These are phyloP conservation scores for Russula griseocarnosa DNA, from an alignment of 768 basidiomycete genomes.

Conservation along the genomic window DNA sequence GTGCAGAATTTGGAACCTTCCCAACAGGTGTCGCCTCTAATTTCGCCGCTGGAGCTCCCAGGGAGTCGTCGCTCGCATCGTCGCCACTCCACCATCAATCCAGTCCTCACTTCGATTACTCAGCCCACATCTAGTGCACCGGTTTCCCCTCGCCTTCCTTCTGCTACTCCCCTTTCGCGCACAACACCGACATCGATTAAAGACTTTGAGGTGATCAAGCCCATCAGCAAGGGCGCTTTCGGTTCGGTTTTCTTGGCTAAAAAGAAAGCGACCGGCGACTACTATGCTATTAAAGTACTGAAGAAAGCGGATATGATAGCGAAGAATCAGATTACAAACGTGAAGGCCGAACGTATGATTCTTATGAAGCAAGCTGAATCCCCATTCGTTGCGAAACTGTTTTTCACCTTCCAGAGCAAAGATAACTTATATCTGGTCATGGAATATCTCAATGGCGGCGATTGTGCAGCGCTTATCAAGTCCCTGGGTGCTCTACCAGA, in stretches of 20 bases:
- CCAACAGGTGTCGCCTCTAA: conserved; percentile 64
- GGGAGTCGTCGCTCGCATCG: conserved; percentile 56
- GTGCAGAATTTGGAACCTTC: conserved; percentile 62
- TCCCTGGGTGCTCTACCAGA: conserved; percentile 89
- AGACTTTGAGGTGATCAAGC: conserved; percentile 99
- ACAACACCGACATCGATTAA: conserved; percentile 90
- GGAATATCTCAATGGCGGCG: conserved; percentile 98
- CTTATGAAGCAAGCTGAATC: conserved; percentile 99
- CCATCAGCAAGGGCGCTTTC: conserved; percentile 98
- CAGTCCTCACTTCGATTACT: conserved; percentile 49
- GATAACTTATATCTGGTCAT: conserved; percentile 98
- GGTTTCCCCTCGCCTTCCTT: conserved; percentile 82
- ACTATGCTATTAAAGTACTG: conserved; percentile 99
- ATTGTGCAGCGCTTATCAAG: conserved; percentile 96
- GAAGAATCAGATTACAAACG: conserved; percentile 99
- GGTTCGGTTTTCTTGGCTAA: conserved; percentile 97
- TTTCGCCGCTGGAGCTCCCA: conserved; percentile 50
- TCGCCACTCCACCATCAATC: conserved; percentile 58
- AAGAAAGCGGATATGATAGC: conserved; percentile 99
- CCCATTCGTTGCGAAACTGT: conserved; percentile 95
- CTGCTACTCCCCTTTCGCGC: conserved; percentile 70
- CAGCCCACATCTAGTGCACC: conserved; percentile 54
- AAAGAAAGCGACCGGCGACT: conserved; percentile 97
- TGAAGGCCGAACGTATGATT: conserved; percentile 99
- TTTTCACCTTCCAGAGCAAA: conserved; percentile 99